Percentiles rank a stretch among this genome's conserved stretches.
Evolutionary conservation across 2,329 filamentous ascomycete genomes (phyloP).

Genomic region (Teratosphaeria pseudoeucalypti): DNA sequence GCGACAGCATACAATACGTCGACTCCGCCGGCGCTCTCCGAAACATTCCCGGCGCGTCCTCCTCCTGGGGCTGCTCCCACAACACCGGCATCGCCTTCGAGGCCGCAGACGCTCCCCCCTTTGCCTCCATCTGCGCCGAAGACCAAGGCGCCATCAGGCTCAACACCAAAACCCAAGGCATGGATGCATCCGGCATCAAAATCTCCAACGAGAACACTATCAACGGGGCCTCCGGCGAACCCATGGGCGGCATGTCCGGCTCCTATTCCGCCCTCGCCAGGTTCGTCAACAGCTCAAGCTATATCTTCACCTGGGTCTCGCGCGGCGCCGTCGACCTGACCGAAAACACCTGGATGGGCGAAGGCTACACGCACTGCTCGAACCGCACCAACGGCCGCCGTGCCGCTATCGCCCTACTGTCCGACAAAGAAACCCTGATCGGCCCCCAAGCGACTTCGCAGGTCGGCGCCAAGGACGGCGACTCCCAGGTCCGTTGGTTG

Average conservation of each 20-base stretch:
- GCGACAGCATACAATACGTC: conserved; percentile 47
- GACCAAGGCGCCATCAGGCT: conserved; percentile 56
- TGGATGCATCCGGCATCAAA: conserved; percentile 45
- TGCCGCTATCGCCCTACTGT: conserved; percentile 47
- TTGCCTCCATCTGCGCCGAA: conserved; percentile 49
- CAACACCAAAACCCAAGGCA: conserved; percentile 49
- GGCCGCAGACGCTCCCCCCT: conserved; percentile 48
- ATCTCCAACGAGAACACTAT: conserved; percentile 53
- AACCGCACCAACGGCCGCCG: conserved; percentile 50
- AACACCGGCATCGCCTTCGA: conserved; percentile 57
- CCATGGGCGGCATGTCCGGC: conserved; percentile 53
- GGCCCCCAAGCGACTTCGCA: conserved; percentile 44
- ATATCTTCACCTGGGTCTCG: conserved; percentile 55
- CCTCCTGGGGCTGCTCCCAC: conserved; percentile 52
- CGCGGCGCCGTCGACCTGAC: conserved; percentile 47
- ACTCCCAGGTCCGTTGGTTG: conserved; percentile 51
- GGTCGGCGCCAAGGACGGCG: conserved; percentile 45
- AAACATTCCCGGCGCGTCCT: conserved; percentile 43
- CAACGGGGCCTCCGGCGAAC: conserved; percentile 48
- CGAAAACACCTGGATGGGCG: conserved; percentile 48
- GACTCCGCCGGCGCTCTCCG: conserved; percentile 39
- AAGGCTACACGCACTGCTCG: conserved; percentile 41
- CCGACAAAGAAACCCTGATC: conserved; percentile 48
- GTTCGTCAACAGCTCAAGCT: conserved; percentile 41
- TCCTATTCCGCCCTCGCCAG: conserved; percentile 49